Base-by-base conservation (phyloP, 352 stramenopile species). In the Blastocystis sp. region DNA sequence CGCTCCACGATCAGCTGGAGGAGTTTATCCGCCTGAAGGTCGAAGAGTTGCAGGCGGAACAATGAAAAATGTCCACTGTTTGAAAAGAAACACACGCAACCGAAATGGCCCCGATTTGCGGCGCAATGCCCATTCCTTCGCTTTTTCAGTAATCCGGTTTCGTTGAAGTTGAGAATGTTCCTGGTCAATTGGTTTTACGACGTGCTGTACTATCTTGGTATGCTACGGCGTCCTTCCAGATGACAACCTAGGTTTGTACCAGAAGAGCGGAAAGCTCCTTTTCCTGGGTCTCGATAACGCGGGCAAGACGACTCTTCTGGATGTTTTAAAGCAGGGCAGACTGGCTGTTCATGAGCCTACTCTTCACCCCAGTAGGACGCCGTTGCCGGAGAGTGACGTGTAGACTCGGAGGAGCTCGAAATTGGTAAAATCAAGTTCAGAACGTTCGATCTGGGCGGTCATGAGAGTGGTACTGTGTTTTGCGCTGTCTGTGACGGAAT, bases 241-340 rank as follows among this genome's bases (percentile, higher is more conserved):
- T 40, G 42, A 42, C 89, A 68, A 57, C 38, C 10, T 92, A 98
- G 97, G 97, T 68, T 93, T 99, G 76, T 99, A 99, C 92, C 97
- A 98, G 92, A 99, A 99, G 93, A 98, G 98, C 91, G 97, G 96
- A 89, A 99, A 99, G 92, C 98, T 99, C 91, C 90, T 99, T 59
- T 99, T 99, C 92, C 91, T 99, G 40, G 97, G 97, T 40, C 91
- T 99, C 42, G 97, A 99, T 91, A 99, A 99, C 93, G 97, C 97
- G 65, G 97, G 97, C 90, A 99, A 99, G 92, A 99, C 97, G 14
- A 99, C 97, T 40, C 92, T 99, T 54, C 92, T 99, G 80, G 96
- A 98, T 92, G 98, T 99, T 96, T 93, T 99, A 42, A 99, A 99
- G 94, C 96, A 99, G 81, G 96, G 98, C 91, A 92, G 95, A 87